Conservation (phyloP, 2,329 filamentous ascomycete species). For the Colletotrichum lini region DNA sequence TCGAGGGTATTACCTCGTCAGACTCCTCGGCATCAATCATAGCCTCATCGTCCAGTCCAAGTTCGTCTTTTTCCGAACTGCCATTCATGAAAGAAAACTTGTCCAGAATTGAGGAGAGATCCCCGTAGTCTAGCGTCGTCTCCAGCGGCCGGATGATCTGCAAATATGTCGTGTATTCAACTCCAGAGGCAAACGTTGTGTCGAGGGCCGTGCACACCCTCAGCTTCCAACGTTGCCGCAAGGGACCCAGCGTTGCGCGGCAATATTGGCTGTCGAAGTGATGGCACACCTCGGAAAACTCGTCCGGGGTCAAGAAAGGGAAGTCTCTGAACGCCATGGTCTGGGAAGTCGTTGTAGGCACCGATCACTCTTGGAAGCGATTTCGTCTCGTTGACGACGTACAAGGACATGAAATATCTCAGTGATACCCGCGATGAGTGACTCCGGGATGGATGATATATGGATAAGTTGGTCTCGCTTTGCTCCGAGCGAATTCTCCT, state of each 20-base stretch:
- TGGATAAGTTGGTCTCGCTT: not conserved
- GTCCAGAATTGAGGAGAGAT: slow-evolving; percentile 63
- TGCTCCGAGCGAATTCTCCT: not conserved
- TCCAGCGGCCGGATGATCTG: slow-evolving; percentile 71
- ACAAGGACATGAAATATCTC: not conserved
- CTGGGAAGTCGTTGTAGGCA: not conserved
- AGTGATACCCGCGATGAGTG: not conserved
- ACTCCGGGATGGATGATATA: not conserved
- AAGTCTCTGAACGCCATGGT: slow-evolving; percentile 62
- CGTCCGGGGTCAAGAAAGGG: slow-evolving; percentile 72
- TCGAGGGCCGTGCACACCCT: slow-evolving; percentile 66
- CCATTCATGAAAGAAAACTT: slow-evolving; percentile 60
- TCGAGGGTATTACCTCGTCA: slow-evolving; percentile 61
- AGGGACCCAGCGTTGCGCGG: slow-evolving; percentile 68
- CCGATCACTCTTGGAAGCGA: not conserved
- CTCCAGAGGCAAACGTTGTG: slow-evolving; percentile 57
- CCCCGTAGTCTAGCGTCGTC: slow-evolving; percentile 57
- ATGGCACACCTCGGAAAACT: slow-evolving; percentile 77
- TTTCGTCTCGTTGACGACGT: not conserved
- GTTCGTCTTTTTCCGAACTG: slow-evolving; percentile 29
- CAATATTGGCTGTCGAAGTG: slow-evolving; percentile 72
- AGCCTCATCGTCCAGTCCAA: slow-evolving; percentile 55
- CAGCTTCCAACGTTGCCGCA: slow-evolving; percentile 70
- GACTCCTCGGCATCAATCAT: slow-evolving; percentile 67
- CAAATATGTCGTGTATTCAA: slow-evolving; percentile 66